Evolutionary conservation across 139 green algal species (phyloP), one percentile per base, ranked within the genome.

Genomic region (Volvox reticuliferus): DNA sequence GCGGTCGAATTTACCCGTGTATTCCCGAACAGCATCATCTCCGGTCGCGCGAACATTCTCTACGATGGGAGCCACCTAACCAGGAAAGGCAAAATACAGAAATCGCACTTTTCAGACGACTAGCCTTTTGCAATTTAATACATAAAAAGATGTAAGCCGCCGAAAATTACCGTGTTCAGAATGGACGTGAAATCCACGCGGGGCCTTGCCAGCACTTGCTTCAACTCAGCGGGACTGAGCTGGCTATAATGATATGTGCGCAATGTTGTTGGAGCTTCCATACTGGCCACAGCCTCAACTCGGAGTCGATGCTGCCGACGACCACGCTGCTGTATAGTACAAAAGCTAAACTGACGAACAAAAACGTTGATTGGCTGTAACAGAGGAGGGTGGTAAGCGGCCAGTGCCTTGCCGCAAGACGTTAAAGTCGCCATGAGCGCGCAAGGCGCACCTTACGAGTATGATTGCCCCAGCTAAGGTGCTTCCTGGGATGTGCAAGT

Each of bases 121-220:
- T 55, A 55, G 44, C 9, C 44, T 55, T 55, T 55, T 9, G 9
- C 44, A 55, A 55, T 14, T 55, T 55, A 14, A 55, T 55, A 55
- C 9, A 55, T 55, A 5, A 55, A 21, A 69, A 68, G 24, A 35
- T 3, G 30, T 82, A 30, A 84, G 78, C 36, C 78, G 80, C 50
- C 50, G 65, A 26, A 28, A 13, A 95, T 75, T 87, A 99, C 98
- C 87, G 93, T 97, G 63, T 92, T 87, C 12, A 99, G 92, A 79
- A 99, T 99, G 61, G 94, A 96, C 12, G 92, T 94, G 86, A 99
- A 99, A 77, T 99, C 98, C 33, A 99, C 96, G 18, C 98, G 94
- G 9, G 98, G 98, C 28, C 98, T 88, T 22, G 95, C 93, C 14
- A 96, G 93, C 35, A 97, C 91, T 55, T 85, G 75, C 62, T 91